These are phyloP conservation scores for Exophiala xenobiotica DNA, from an alignment of 2,329 filamentous ascomycete species.

Conservation along the genomic window DNA sequence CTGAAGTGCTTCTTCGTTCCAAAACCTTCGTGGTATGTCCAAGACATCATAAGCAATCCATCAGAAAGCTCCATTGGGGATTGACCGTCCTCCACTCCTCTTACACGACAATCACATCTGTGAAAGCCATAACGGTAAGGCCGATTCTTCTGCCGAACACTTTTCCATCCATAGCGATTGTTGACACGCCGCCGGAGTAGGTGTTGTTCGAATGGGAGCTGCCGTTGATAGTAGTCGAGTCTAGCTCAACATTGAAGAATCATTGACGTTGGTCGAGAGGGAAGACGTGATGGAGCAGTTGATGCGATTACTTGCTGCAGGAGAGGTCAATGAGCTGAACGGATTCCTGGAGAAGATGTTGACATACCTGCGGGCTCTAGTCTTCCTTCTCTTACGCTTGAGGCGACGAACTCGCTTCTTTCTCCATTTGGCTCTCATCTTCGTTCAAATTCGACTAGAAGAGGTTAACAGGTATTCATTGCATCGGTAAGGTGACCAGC, in stretches of 20 bases:
- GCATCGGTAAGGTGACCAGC: background rate
- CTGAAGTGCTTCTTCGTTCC: conserved; percentile 12
- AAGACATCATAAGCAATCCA: conserved; percentile 29
- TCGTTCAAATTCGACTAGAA: conserved; percentile 22
- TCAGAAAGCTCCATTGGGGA: conserved; percentile 28
- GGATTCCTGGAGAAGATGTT: background rate
- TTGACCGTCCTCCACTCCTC: conserved; percentile 31
- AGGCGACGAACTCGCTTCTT: conserved; percentile 99
- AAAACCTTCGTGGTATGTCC: conserved; percentile 13
- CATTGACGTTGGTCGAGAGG: conserved; percentile 33
- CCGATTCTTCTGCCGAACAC: conserved; percentile 22
- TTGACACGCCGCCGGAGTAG: conserved; percentile 18
- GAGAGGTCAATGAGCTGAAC: conserved; percentile 36
- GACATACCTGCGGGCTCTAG: conserved; percentile 90
- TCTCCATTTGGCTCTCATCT: conserved; percentile 97
- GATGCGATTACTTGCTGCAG: conserved; percentile 66
- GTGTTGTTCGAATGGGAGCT: conserved; percentile 11
- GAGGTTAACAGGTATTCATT: conserved; percentile 10
- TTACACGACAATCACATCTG: conserved; percentile 17
- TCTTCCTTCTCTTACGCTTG: conserved; percentile 99
- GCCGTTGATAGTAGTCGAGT: conserved; percentile 4
- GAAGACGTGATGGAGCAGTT: conserved; percentile 55
- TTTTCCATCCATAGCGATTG: conserved; percentile 19
- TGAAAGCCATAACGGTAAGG: conserved; percentile 22
- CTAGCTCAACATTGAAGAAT: conserved; percentile 20